These are phyloP conservation scores for Roridomyces roridus DNA, from an alignment of 768 basidiomycete species.

Conservation along the genomic window DNA sequence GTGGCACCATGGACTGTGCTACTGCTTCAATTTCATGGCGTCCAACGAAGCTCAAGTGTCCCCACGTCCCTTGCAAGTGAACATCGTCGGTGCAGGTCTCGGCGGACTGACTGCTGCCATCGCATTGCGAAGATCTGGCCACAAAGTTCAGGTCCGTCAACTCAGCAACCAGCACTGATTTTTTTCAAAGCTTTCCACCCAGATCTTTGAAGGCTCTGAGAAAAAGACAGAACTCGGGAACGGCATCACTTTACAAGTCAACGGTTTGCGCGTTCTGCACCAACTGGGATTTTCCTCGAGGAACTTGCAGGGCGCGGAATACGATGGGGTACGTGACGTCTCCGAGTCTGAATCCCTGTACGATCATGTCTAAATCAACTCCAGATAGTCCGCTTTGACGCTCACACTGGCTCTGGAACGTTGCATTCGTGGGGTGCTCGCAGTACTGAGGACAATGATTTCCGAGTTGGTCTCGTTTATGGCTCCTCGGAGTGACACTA, in stretches of 20 bases:
- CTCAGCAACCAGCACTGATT: not conserved
- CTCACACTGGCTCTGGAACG: not conserved
- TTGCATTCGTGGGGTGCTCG: not conserved
- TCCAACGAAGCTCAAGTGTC: not conserved
- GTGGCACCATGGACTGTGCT: too few relatives aligned
- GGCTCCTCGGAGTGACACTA: not conserved
- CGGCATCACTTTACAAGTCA: slow-evolving; percentile 10
- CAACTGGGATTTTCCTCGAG: not conserved
- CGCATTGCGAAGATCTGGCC: slow-evolving; percentile 13
- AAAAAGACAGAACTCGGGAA: slow-evolving; percentile 17
- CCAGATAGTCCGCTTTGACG: not conserved
- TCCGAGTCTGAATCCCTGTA: too few relatives aligned
- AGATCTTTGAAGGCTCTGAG: slow-evolving; percentile 16
- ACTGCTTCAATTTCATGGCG: too few relatives aligned
- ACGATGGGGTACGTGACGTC: slow-evolving; percentile 13
- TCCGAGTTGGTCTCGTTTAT: not conserved
- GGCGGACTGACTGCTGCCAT: slow-evolving; percentile 14
- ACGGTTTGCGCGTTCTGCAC: slow-evolving; percentile 13
- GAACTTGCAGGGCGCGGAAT: slow-evolving; percentile 9
- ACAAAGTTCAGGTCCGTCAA: slow-evolving; percentile 6
- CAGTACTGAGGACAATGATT: too few relatives aligned
- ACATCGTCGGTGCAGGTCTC: slow-evolving; percentile 17
- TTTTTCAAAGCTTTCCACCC: too few relatives aligned
- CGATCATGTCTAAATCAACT: too few relatives aligned
- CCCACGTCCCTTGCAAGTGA: slow-evolving; percentile 2